These are phyloP conservation scores for Lipomyces lipofer DNA, from an alignment of 805 yeast genomes.

Conservation along the genomic window DNA sequence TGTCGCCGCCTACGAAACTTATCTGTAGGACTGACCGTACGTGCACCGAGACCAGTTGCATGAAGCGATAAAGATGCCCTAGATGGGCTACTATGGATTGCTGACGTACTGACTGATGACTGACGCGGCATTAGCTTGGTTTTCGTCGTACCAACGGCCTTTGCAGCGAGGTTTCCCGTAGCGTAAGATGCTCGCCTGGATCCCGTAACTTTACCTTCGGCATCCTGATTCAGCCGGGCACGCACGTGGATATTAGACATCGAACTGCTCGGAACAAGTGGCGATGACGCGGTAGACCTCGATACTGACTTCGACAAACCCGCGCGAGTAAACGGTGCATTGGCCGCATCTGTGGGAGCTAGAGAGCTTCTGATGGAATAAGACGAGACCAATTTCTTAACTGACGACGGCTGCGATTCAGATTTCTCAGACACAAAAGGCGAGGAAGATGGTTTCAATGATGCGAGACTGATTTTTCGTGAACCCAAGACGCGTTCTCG, in stretches of 20 bases:
- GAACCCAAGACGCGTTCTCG: neutral
- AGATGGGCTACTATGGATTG: neutral
- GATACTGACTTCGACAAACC: neutral
- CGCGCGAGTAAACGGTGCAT: neutral
- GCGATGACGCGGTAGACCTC: constrained; percentile 1
- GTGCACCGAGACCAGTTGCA: constrained; percentile 16
- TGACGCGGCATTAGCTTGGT: constrained; percentile 1
- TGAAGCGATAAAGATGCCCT: neutral
- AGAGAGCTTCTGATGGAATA: neutral
- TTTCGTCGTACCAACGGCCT: constrained; percentile 12
- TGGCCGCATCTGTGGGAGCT: neutral
- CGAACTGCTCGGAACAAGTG: constrained; percentile 8
- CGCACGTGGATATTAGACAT: neutral
- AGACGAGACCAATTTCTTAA: neutral
- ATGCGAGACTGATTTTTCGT: neutral
- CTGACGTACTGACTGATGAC: too few relatives aligned
- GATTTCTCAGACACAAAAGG: neutral
- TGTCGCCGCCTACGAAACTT: too few relatives aligned
- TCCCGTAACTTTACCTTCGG: neutral
- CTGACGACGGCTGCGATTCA: neutral
- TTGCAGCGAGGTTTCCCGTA: too few relatives aligned
- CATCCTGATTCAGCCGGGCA: neutral
- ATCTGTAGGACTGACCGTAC: constrained; percentile 22
- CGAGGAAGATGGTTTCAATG: neutral
- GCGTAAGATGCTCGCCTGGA: neutral